Evolutionary conservation across 2,329 filamentous ascomycete species (phyloP).

Genomic region (Monilinia fructicola): DNA sequence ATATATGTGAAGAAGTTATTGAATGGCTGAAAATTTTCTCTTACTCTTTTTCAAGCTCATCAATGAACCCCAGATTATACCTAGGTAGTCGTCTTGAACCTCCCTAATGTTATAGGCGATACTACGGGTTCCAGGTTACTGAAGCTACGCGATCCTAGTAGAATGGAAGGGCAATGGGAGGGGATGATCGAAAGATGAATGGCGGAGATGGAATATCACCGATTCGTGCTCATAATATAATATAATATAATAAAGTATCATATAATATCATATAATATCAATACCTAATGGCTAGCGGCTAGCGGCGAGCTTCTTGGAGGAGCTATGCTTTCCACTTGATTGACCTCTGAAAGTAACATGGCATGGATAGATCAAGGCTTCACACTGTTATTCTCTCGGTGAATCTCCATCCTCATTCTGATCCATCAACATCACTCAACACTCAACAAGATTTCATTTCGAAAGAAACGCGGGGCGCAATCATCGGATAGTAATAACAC

Average conservation of each 20-base stretch:
- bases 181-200: not conserved
- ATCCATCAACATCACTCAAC: too few species aligned
- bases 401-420: too few species aligned
- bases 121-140: constrained; percentile 10
- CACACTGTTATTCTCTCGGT: too few species aligned
- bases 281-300: not conserved
- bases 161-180: constrained; percentile 1
- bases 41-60: too few species aligned
- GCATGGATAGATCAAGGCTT: too few species aligned
- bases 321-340: not conserved
- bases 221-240: not conserved
- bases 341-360: too few species aligned
- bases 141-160: constrained; percentile 6
- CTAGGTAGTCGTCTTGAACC: not conserved
- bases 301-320: not conserved
- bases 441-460: not conserved
- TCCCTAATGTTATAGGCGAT: constrained; percentile 6
- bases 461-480: not conserved
- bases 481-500: not conserved
- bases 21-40: not conserved
- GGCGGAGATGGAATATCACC: not conserved
- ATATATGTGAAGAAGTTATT: not conserved
- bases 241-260: too few species aligned
- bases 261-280: not conserved
- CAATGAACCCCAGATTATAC: too few species aligned